Base-by-base conservation (phyloP, 768 basidiomycete genomes). In the Amanita polypyramis region DNA sequence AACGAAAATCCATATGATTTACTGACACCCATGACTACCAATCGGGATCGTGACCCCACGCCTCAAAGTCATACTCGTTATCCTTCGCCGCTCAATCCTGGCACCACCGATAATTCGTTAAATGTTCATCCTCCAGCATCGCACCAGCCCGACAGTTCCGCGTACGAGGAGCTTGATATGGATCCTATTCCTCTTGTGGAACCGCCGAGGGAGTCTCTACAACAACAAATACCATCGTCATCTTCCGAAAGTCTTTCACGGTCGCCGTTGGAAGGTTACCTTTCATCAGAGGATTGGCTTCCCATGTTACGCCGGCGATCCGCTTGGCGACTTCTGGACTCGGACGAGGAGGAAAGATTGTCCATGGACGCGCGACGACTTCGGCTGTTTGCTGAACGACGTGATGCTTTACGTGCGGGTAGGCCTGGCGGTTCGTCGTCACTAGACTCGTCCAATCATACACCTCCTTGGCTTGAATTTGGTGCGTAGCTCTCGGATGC, bases 271-370 rank as follows among this genome's bases (percentile, higher is more conserved):
- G 45, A 47, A 14, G 47, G 47, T 41, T 41, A 48, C 30, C 15
- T 48, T n/a, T 48, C 47, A 11, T 39, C 47, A 10, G 47, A 48
- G 11, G 47, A 48, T 23, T 41, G 37, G 47, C 14, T 48, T 30
- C 47, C 47, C 11, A 23, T 33, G 17, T 11, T 41, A 9, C 37
- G 47, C n/a, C 25, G 47, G 29, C 36, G 47, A 25, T 48, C 47
- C n/a, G 47, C 47, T 14, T 48, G 47, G 47, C 23, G 47, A 14
- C 47, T 41, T 32, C 41, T 48, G 27, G 47, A 48, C 15, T 48
- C 47, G 7, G 47, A 48, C 5, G 47, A 48, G 19, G 47, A 48
- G 10, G 47, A 48, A 21, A 48, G 47, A 34, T 12, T 41, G 10
- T 29, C 39, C 4, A 7, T 12, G 3, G 47, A 48, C 9, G 30